These are phyloP conservation scores for Lagerstroemia speciosa DNA, from an alignment of 345 rosid species.

Conservation along the genomic window DNA sequence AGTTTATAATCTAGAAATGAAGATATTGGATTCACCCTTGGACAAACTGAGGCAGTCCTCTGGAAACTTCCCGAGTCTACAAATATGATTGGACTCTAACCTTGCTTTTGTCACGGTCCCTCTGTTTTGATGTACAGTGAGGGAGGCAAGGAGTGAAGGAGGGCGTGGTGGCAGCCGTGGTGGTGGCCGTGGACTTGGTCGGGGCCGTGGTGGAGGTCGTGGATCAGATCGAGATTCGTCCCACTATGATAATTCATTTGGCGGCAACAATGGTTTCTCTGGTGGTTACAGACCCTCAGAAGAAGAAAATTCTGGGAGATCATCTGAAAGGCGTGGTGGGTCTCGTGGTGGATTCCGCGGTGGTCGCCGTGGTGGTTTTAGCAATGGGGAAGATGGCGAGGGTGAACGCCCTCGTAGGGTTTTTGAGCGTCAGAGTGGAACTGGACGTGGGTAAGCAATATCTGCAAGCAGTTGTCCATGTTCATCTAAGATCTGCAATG, in stretches of 20 bases:
- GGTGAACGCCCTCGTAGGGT: constrained; percentile 60
- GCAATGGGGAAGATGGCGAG: constrained; percentile 54
- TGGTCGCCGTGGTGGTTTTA: constrained; percentile 60
- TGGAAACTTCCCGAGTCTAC: background rate
- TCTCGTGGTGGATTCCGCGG: constrained; percentile 70
- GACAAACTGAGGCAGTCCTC: background rate
- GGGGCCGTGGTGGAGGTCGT: constrained; percentile 30
- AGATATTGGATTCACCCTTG: background rate
- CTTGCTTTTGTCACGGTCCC: background rate
- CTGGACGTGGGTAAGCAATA: constrained; percentile 82
- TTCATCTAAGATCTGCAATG: background rate
- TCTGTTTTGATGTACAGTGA: constrained; percentile 38
- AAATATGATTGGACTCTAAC: background rate
- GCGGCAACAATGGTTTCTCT: constrained; percentile 47
- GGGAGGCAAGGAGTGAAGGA: constrained; percentile 60
- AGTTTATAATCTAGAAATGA: background rate
- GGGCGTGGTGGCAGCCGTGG: constrained; percentile 57
- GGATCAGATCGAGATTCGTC: constrained; percentile 53
- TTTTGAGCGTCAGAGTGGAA: constrained; percentile 82
- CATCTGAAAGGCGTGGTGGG: constrained; percentile 49
- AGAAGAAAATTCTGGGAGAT: constrained; percentile 53
- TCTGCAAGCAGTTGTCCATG: background rate
- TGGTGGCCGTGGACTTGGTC: constrained; percentile 26
- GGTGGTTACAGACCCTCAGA: constrained; percentile 54
- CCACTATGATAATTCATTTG: constrained; percentile 31